Conservation (phyloP, 2,329 filamentous ascomycete species). For the Zasmidium cellare region DNA sequence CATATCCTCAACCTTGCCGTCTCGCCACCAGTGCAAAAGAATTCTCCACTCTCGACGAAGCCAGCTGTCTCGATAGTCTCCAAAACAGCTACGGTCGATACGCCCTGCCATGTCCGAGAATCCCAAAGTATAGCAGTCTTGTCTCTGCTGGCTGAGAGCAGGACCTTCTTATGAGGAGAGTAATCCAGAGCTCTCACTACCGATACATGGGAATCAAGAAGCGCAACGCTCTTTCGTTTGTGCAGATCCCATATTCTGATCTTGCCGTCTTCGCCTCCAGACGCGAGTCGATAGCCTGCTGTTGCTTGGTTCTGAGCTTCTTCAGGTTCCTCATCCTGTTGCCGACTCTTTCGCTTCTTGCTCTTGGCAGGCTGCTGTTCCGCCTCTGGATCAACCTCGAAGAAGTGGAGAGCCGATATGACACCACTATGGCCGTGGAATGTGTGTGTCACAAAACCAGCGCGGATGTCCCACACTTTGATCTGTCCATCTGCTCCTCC, state of each 20-base stretch:
- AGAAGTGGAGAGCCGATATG: slow-evolving; percentile 88
- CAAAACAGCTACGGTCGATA: slow-evolving; percentile 77
- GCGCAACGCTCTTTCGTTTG: slow-evolving; percentile 74
- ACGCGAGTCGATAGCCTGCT: slow-evolving; percentile 75
- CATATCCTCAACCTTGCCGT: slow-evolving; percentile 82
- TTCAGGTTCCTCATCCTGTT: slow-evolving; percentile 49
- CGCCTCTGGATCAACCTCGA: slow-evolving; percentile 55
- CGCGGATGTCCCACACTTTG: slow-evolving; percentile 94
- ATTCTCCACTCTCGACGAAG: slow-evolving; percentile 68
- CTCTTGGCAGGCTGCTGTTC: slow-evolving; percentile 27
- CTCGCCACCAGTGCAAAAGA: slow-evolving; percentile 82
- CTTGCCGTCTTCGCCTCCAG: slow-evolving; percentile 91
- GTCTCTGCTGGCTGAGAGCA: slow-evolving; percentile 86
- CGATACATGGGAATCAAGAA: slow-evolving; percentile 88
- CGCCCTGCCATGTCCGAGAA: slow-evolving; percentile 76
- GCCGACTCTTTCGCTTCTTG: slow-evolving; percentile 49
- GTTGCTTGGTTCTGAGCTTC: slow-evolving; percentile 50
- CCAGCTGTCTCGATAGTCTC: slow-evolving; percentile 84
- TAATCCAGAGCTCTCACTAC: slow-evolving; percentile 88
- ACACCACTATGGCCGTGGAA: slow-evolving; percentile 92
- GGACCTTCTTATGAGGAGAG: slow-evolving; percentile 68
- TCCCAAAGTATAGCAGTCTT: slow-evolving; percentile 96
- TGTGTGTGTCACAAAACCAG: slow-evolving; percentile 89
- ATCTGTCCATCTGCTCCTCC: slow-evolving; percentile 90
- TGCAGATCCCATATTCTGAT: slow-evolving; percentile 89